phyloP scores from a whole-genome alignment of 441 rosid species.

The Kokia cookei region DNA sequence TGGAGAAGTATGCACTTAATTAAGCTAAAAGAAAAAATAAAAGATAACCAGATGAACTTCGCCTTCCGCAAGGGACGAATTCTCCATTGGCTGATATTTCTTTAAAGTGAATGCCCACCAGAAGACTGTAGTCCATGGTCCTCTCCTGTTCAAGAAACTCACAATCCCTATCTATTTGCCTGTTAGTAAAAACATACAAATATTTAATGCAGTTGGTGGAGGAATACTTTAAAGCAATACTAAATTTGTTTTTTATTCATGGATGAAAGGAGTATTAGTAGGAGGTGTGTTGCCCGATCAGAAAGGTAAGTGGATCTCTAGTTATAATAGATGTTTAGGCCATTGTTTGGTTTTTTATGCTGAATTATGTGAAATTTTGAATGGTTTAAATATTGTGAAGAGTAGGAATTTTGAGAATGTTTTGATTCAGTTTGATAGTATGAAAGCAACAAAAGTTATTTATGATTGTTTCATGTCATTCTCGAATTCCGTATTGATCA shows the following conservation, averaged over 20 bases:
- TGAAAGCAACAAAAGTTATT: too few relatives aligned
- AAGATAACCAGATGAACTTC: constrained; percentile 22
- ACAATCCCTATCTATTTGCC: constrained; percentile 68
- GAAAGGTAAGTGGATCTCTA: too few relatives aligned
- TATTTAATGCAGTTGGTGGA: not conserved
- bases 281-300: too few relatives aligned
- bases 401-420: too few relatives aligned
- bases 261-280: not conserved
- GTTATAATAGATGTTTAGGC: too few relatives aligned
- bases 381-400: too few relatives aligned
- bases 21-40: not conserved
- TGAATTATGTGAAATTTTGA: too few relatives aligned
- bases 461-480: too few relatives aligned
- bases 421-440: too few relatives aligned
- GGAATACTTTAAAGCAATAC: too few relatives aligned
- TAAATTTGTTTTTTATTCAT: not conserved
- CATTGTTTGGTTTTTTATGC: too few relatives aligned
- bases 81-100: constrained; percentile 37
- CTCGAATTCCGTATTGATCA: too few relatives aligned
- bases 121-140: constrained; percentile 71
- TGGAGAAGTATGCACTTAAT: not conserved
- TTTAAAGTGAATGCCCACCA: constrained; percentile 64
- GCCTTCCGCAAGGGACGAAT: constrained; percentile 39
- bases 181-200: constrained; percentile 7
- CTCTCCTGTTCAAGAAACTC: constrained; percentile 68